Evolutionary conservation across 139 green algal genomes (phyloP).

Genomic region (Picochlorum costavermella): DNA sequence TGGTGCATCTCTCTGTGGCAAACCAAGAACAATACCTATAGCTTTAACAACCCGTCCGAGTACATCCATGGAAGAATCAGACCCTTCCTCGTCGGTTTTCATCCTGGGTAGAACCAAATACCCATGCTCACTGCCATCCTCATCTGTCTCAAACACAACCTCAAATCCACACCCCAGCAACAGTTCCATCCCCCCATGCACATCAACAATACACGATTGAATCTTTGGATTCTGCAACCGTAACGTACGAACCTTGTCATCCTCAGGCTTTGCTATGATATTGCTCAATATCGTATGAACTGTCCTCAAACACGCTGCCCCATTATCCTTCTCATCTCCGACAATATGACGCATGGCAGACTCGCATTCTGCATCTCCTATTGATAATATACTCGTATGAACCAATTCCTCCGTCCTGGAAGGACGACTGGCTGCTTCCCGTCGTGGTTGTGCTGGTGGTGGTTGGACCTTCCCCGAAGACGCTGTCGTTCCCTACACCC

Average conservation of each 20-base stretch:
- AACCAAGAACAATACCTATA: neutral
- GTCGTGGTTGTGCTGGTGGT: too few relatives aligned
- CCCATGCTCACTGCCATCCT: slow-evolving; percentile 47
- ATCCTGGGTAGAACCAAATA: slow-evolving; percentile 35
- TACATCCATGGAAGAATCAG: too few relatives aligned
- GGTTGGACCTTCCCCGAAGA: too few relatives aligned
- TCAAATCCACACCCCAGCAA: slow-evolving; percentile 40
- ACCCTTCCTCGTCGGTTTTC: too few relatives aligned
- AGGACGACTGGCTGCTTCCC: too few relatives aligned
- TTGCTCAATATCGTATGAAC: slow-evolving; percentile 18
- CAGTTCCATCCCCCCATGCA: slow-evolving; percentile 30
- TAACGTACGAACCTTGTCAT: slow-evolving; percentile 20
- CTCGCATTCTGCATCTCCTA: too few relatives aligned
- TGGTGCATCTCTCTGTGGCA: neutral
- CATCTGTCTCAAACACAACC: slow-evolving; percentile 34
- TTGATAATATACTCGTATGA: too few relatives aligned
- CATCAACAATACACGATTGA: slow-evolving; percentile 30
- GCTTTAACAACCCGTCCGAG: neutral
- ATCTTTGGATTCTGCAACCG: slow-evolving; percentile 38
- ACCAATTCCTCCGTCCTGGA: too few relatives aligned
- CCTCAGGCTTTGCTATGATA: slow-evolving; percentile 6
- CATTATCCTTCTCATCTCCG: neutral
- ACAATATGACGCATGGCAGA: too few relatives aligned
- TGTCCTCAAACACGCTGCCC: slow-evolving; percentile 1
- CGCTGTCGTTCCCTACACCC: too few relatives aligned